These are phyloP conservation scores for Violaceomyces palustris DNA, from an alignment of 1,284 basidiomycete genomes.

Conservation along the genomic window DNA sequence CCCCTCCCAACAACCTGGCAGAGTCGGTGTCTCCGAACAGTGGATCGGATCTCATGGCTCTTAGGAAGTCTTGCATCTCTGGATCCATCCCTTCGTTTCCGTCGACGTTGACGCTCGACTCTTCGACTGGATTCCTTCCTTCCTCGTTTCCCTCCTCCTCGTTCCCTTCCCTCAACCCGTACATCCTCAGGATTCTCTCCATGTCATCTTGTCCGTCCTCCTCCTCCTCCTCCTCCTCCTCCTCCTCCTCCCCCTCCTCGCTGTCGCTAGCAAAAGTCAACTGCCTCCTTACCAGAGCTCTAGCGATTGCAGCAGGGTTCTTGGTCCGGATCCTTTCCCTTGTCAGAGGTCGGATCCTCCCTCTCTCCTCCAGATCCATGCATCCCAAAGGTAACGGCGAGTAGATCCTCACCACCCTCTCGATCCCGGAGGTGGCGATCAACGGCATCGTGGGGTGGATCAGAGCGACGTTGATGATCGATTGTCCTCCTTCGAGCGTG, in stretches of 20 bases:
- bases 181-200: background rate
- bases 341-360: too few relatives aligned
- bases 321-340: too few relatives aligned
- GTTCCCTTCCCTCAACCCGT: background rate
- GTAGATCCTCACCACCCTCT: slow-evolving; percentile 3
- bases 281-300: too few relatives aligned
- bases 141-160: background rate
- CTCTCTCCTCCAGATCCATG: background rate
- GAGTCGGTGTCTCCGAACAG: slow-evolving; percentile 2
- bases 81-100: too few relatives aligned
- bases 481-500: slow-evolving; percentile 13
- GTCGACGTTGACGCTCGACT: too few relatives aligned
- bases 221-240: background rate
- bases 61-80: slow-evolving; percentile 8
- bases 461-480: slow-evolving; percentile 19
- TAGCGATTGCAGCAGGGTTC: too few relatives aligned
- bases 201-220: slow-evolving; percentile 1
- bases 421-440: slow-evolving; percentile 15
- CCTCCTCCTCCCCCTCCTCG: background rate
- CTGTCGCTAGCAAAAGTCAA: background rate
- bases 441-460: slow-evolving; percentile 16
- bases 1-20: too few relatives aligned
- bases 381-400: slow-evolving; percentile 5
- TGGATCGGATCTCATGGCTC: slow-evolving; percentile 10
- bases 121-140: too few relatives aligned